Conservation (phyloP, 108 stramenopile species). For the Cylindrotheca closterium region DNA sequence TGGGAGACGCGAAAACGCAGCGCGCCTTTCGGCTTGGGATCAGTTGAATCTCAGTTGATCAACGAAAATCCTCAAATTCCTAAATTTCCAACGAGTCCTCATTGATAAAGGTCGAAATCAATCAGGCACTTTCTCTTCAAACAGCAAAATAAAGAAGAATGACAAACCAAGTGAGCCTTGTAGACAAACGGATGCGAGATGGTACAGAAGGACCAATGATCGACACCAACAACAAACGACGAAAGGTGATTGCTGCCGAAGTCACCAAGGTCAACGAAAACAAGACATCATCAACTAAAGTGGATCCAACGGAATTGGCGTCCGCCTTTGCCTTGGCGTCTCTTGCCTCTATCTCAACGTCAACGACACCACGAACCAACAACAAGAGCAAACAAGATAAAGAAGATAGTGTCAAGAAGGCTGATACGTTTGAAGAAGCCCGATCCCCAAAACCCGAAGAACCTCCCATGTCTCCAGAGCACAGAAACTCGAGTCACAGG, state of each 20-base stretch:
- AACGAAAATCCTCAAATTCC: background rate
- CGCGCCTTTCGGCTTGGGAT: too few relatives aligned
- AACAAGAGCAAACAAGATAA: background rate
- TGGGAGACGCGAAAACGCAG: too few relatives aligned
- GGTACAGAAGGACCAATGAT: background rate
- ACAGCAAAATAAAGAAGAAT: background rate
- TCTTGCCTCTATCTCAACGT: constrained; percentile 10
- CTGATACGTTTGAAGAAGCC: constrained; percentile 22
- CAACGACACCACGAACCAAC: constrained; percentile 5
- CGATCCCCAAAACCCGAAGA: constrained; percentile 24
- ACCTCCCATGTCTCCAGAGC: constrained; percentile 16
- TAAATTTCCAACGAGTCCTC: too few relatives aligned
- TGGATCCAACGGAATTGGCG: constrained; percentile 34
- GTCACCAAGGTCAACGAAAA: background rate
- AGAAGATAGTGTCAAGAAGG: constrained; percentile 7
- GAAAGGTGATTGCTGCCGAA: background rate
- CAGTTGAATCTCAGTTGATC: too few relatives aligned
- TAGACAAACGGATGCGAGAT: background rate
- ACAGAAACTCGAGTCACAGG: too few relatives aligned
- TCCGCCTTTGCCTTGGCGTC: constrained; percentile 43
- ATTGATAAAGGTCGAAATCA: too few relatives aligned
- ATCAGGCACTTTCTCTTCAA: background rate
- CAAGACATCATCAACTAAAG: constrained; percentile 7
- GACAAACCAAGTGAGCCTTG: background rate
- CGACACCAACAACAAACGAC: background rate